Conservation (phyloP, 1,284 basidiomycete genomes). For the Trichosporon sp. region DNA sequence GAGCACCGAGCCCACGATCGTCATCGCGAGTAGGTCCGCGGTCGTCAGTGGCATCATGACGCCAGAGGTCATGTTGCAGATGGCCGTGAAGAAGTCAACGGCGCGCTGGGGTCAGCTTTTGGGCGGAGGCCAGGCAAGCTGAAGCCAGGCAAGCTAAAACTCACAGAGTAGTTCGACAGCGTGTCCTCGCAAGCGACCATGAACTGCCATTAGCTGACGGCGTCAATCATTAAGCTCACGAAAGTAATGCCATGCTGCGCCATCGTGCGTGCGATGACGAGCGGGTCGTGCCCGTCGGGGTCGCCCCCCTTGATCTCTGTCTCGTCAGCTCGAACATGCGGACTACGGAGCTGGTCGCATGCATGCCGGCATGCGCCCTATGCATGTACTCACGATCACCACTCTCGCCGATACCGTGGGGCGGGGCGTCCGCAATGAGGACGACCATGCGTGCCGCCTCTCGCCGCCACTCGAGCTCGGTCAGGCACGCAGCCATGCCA, state of each 20-base stretch:
- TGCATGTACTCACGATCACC: constrained; percentile 49
- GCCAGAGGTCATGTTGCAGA: constrained; percentile 88
- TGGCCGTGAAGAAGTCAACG: constrained; percentile 92
- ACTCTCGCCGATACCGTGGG: constrained; percentile 67
- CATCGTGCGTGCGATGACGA: constrained; percentile 85
- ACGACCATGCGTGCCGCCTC: constrained; percentile 93
- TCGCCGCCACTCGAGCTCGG: constrained; percentile 83
- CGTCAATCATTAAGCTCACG: constrained; percentile 57
- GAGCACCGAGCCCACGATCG: constrained; percentile 90
- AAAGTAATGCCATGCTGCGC: constrained; percentile 86
- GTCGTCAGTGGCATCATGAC: constrained; percentile 95
- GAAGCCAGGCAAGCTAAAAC: constrained; percentile 42
- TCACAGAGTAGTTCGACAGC: constrained; percentile 84
- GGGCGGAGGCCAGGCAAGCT: constrained; percentile 20
- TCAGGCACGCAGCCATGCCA: constrained; percentile 79
- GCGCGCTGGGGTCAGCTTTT: constrained; percentile 65
- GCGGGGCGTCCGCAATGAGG: constrained; percentile 94
- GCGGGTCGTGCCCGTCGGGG: constrained; percentile 88
- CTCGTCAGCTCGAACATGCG: not conserved
- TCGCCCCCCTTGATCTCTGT: constrained; percentile 82
- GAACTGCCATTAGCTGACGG: constrained; percentile 64
- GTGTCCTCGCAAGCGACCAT: constrained; percentile 99
- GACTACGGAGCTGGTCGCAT: not conserved
- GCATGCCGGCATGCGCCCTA: not conserved
- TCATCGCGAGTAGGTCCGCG: constrained; percentile 92